Conservation (phyloP, 2,329 filamentous ascomycete genomes). For the Thelonectria olida region DNA sequence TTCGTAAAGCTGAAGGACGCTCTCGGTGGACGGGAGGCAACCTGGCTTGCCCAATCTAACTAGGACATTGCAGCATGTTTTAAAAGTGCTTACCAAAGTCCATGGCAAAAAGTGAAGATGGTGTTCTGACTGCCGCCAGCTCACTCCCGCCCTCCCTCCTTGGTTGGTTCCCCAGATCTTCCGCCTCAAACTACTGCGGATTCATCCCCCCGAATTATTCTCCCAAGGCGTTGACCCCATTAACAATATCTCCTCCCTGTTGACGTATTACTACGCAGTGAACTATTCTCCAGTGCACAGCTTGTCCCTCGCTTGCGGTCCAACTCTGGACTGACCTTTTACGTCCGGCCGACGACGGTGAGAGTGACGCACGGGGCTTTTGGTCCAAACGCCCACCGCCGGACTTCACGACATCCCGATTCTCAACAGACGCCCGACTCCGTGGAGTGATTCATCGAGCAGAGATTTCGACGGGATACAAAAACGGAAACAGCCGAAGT, state of each 20-base stretch:
- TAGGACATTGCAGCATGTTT: not conserved
- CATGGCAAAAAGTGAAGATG: too few relatives aligned
- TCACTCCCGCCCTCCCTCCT: too few relatives aligned
- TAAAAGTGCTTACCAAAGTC: not conserved
- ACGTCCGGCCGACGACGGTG: not conserved
- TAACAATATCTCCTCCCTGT: too few relatives aligned
- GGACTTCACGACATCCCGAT: not conserved
- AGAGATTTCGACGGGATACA: not conserved
- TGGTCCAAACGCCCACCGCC: constrained; percentile 1
- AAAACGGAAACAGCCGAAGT: not conserved
- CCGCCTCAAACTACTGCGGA: too few relatives aligned
- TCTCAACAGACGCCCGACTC: not conserved
- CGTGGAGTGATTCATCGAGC: not conserved
- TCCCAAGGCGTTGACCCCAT: too few relatives aligned
- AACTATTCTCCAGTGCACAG: too few relatives aligned
- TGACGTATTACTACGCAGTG: too few relatives aligned
- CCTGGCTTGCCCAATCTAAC: not conserved
- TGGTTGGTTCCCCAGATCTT: too few relatives aligned
- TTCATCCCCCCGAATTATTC: too few relatives aligned
- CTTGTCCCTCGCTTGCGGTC: constrained; percentile 4
- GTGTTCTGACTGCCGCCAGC: too few relatives aligned
- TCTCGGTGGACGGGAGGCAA: not conserved
- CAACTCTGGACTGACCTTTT: constrained; percentile 10
- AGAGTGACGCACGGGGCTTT: constrained; percentile 36
- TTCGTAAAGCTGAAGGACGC: not conserved